Conservation (phyloP, 2,329 filamentous ascomycete genomes). For the Aspergillus nomiae region DNA sequence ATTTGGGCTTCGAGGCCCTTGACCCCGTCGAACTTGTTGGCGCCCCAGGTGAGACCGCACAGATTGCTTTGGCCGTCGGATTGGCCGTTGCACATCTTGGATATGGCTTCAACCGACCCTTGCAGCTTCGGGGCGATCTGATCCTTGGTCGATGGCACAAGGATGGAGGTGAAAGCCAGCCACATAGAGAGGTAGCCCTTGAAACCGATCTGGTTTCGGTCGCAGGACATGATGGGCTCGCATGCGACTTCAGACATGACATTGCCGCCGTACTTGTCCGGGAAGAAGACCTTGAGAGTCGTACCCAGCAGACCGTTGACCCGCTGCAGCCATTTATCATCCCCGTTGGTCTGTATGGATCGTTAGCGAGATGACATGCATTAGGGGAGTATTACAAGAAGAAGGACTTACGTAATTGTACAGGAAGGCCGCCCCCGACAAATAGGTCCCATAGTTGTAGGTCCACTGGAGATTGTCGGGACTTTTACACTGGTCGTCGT, state of each 20-base stretch:
- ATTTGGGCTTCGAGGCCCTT: constrained; percentile 67
- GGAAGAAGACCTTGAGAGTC: constrained; percentile 51
- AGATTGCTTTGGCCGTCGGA: constrained; percentile 51
- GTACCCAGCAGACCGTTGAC: constrained; percentile 57
- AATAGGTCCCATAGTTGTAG: constrained; percentile 63
- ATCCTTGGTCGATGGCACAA: constrained; percentile 59
- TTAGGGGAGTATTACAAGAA: background rate
- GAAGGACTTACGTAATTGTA: constrained; percentile 58
- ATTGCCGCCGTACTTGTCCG: constrained; percentile 42
- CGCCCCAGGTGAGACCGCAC: constrained; percentile 65
- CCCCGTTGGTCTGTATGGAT: constrained; percentile 47
- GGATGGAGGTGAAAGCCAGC: constrained; percentile 59
- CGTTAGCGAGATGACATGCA: background rate
- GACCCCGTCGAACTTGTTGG: constrained; percentile 53
- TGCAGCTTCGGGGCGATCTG: constrained; percentile 59
- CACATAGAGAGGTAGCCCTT: constrained; percentile 69
- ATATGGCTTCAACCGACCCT: constrained; percentile 59
- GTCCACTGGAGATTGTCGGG: constrained; percentile 66
- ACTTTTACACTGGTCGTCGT: constrained; percentile 60
- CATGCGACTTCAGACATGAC: constrained; percentile 67
- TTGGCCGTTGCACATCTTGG: constrained; percentile 57
- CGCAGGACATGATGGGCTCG: constrained; percentile 61
- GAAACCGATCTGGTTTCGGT: constrained; percentile 69
- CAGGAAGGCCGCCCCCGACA: constrained; percentile 64
- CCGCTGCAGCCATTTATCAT: constrained; percentile 55